phyloP scores from a whole-genome alignment of 1,284 basidiomycete genomes.

The Moesziomyces sp. region DNA sequence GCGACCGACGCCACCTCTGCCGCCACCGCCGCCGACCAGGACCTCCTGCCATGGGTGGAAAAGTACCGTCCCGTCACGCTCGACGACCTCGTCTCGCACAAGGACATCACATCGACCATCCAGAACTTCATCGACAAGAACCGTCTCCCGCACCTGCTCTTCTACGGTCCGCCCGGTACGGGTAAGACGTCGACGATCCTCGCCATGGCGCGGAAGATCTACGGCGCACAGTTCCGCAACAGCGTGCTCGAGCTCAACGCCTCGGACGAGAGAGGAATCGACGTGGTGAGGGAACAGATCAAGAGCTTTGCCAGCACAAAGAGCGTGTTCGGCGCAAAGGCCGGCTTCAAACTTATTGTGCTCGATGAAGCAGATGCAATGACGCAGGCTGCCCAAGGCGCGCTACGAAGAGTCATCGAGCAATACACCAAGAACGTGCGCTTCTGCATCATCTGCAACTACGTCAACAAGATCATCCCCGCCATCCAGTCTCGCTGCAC shows the following conservation, averaged over 20 bases:
- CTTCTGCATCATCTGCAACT: conserved; percentile 99
- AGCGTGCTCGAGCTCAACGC: conserved; percentile 98
- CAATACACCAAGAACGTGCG: conserved; percentile 98
- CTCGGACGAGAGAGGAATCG: conserved; percentile 96
- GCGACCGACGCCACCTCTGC: conserved; percentile 22
- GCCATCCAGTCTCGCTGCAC: conserved; percentile 99
- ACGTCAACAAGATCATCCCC: conserved; percentile 98
- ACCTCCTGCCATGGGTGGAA: conserved; percentile 62
- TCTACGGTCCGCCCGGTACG: conserved; percentile 97
- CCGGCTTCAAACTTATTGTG: conserved; percentile 89
- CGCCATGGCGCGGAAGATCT: conserved; percentile 93
- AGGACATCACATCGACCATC: conserved; percentile 63
- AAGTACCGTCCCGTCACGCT: conserved; percentile 65
- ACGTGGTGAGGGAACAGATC: conserved; percentile 97
- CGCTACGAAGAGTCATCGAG: conserved; percentile 94
- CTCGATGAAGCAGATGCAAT: conserved; percentile 99
- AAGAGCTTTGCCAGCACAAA: conserved; percentile 97
- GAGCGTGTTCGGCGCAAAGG: conserved; percentile 75
- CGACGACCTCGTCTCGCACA: conserved; percentile 66
- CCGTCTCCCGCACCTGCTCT: conserved; percentile 90
- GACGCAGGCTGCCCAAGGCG: conserved; percentile 96
- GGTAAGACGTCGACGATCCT: conserved; percentile 98
- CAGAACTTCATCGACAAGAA: conserved; percentile 92
- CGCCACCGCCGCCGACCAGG: conserved; percentile 16
- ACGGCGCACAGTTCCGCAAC: conserved; percentile 81